Percentiles rank a stretch among this genome's conserved stretches.
Evolutionary conservation across 352 stramenopile genomes (phyloP).

Genomic region (Pythium sukuiense): DNA sequence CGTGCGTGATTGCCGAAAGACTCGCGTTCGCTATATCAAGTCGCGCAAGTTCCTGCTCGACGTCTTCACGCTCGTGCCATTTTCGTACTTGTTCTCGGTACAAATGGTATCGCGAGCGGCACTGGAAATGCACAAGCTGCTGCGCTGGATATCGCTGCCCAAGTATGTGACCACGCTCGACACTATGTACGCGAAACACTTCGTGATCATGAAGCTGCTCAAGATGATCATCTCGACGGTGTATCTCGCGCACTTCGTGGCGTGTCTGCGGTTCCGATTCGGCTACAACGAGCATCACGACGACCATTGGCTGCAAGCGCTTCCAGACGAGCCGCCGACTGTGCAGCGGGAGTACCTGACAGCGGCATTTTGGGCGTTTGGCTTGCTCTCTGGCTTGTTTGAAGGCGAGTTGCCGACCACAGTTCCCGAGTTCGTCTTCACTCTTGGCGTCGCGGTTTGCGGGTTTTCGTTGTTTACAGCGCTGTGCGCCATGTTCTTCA

Average conservation of each 20-base stretch:
- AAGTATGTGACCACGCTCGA: constrained; percentile 57
- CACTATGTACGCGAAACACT: constrained; percentile 62
- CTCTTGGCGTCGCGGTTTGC: constrained; percentile 55
- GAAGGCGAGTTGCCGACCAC: constrained; percentile 61
- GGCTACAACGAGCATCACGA: constrained; percentile 45
- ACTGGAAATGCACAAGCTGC: constrained; percentile 44
- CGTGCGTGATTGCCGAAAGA: constrained; percentile 42
- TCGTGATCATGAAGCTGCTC: constrained; percentile 40
- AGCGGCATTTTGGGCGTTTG: constrained; percentile 68
- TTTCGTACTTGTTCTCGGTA: constrained; percentile 26
- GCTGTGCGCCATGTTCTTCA: constrained; percentile 75
- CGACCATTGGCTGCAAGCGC: constrained; percentile 53
- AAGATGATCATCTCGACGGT: constrained; percentile 48
- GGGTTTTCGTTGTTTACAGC: constrained; percentile 73
- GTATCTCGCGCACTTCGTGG: constrained; percentile 55
- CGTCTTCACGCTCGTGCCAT: constrained; percentile 46
- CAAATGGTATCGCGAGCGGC: constrained; percentile 14
- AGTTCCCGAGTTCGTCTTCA: constrained; percentile 62
- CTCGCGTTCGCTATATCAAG: constrained; percentile 45
- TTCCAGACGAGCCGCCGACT: constrained; percentile 28
- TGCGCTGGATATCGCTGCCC: constrained; percentile 41
- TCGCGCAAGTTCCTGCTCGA: constrained; percentile 53
- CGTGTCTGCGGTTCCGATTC: constrained; percentile 60
- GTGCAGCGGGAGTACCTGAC: constrained; percentile 43
- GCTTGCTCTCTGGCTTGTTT: constrained; percentile 63